A percentile compares a stretch with the other conserved stretches of the same genome.
Conservation (phyloP, 352 stramenopile species). For the Globisporangium radiosum region DNA sequence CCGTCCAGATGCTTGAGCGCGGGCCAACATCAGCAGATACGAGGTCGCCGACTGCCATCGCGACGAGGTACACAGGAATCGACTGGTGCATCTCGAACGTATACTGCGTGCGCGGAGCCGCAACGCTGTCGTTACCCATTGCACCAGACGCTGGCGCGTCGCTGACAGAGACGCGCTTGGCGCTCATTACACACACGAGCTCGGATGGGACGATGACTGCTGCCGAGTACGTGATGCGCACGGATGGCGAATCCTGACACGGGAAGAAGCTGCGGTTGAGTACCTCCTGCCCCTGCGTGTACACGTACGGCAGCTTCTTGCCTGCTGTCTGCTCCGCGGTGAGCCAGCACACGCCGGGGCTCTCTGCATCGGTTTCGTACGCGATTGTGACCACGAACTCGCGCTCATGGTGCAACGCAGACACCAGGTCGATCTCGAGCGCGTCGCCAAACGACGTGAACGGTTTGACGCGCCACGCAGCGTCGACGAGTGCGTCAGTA, state of each 20-base stretch:
- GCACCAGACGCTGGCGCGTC: background rate
- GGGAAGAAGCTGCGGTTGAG: conserved; percentile 82
- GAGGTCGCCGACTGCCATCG: conserved; percentile 77
- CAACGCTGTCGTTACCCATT: conserved; percentile 2
- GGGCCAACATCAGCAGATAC: conserved; percentile 57
- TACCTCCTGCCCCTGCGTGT: conserved; percentile 84
- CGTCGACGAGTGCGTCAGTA: background rate
- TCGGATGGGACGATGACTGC: conserved; percentile 88
- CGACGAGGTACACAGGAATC: conserved; percentile 81
- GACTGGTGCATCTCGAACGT: conserved; percentile 78
- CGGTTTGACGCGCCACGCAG: conserved; percentile 37
- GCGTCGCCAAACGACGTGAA: conserved; percentile 63
- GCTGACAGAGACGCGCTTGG: conserved; percentile 32
- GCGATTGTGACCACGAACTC: conserved; percentile 37
- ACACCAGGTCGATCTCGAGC: conserved; percentile 40
- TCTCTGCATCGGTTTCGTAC: conserved; percentile 62
- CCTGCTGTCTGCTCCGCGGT: conserved; percentile 78
- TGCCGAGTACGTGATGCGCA: conserved; percentile 95
- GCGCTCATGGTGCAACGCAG: conserved; percentile 7
- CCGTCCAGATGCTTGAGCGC: conserved; percentile 74
- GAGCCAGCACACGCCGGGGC: conserved; percentile 76
- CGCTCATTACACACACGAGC: conserved; percentile 88
- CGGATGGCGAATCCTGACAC: conserved; percentile 91
- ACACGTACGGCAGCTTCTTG: conserved; percentile 73
- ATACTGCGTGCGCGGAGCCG: conserved; percentile 26